Conservation (phyloP, 2,329 filamentous ascomycete species). For the Beauveria medogensis region DNA sequence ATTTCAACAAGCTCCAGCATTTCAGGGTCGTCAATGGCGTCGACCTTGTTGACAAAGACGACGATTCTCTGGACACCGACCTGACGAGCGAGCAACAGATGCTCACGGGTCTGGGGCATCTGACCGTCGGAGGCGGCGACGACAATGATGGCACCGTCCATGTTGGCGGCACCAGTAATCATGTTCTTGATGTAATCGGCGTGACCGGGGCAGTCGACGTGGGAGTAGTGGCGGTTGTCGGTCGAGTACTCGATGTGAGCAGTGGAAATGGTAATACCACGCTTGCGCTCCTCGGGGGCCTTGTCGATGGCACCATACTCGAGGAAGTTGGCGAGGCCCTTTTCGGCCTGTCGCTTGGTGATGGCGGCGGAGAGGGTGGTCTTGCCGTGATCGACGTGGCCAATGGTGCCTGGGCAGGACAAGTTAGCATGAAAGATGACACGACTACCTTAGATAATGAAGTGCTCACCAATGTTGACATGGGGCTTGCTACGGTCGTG, state of each 20-base stretch:
- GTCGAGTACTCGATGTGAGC: slow-evolving; percentile 98
- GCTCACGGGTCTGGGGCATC: slow-evolving; percentile 99
- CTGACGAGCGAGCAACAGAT: slow-evolving; percentile 94
- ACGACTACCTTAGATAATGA: neutral
- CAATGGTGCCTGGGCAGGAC: slow-evolving; percentile 69
- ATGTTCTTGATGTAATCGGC: slow-evolving; percentile 99
- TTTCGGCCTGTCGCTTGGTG: slow-evolving; percentile 94
- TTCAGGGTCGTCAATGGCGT: slow-evolving; percentile 93
- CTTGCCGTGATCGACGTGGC: slow-evolving; percentile 99
- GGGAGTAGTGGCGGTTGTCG: slow-evolving; percentile 90
- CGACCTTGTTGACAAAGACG: slow-evolving; percentile 99
- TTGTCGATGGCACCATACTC: slow-evolving; percentile 99
- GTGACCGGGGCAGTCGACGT: slow-evolving; percentile 99
- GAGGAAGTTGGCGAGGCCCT: slow-evolving; percentile 88
- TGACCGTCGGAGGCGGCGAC: slow-evolving; percentile 97
- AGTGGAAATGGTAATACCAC: slow-evolving; percentile 98
- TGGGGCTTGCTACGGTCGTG: slow-evolving; percentile 93
- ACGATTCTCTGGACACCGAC: slow-evolving; percentile 97
- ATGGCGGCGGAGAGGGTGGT: slow-evolving; percentile 97
- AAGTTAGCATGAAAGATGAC: slow-evolving; percentile 13
- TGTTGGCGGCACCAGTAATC: slow-evolving; percentile 98
- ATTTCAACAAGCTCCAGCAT: slow-evolving; percentile 99
- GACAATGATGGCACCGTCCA: slow-evolving; percentile 98
- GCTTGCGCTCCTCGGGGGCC: slow-evolving; percentile 97
- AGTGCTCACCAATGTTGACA: slow-evolving; percentile 78